Evolutionary conservation across 176 grass and related monocot genomes (phyloP).

Genomic region (Cocos nucifera): DNA sequence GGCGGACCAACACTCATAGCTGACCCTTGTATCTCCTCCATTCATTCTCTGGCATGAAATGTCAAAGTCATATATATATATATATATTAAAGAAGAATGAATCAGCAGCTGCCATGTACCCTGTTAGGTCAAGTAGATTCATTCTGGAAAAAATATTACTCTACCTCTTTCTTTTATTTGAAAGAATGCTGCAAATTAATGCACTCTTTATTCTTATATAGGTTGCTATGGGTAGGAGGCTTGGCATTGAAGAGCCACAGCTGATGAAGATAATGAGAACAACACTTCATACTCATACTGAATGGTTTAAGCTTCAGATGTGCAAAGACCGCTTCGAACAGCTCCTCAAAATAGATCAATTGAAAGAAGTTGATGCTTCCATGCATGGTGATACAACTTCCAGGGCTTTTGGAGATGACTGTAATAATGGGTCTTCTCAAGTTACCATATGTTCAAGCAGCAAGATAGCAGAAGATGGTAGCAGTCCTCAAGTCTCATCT

Average conservation of each 20-base stretch:
- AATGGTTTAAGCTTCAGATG: constrained; percentile 99
- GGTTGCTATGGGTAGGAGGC: constrained; percentile 88
- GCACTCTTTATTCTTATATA: constrained; percentile 26
- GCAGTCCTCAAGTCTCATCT: constrained; percentile 63
- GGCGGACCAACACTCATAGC: no score
- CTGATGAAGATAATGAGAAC: constrained; percentile 90
- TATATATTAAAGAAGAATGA: no score
- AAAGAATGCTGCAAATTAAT: no score
- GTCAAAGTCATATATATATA: no score
- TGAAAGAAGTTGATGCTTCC: constrained; percentile 63
- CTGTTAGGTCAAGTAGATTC: no score
- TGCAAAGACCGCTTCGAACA: constrained; percentile 94
- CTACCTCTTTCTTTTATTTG: no score
- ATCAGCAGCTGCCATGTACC: no score
- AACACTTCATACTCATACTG: constrained; percentile 71
- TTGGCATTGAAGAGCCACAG: constrained; percentile 96
- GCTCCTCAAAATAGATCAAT: constrained; percentile 80
- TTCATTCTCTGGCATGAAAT: no score
- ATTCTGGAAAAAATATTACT: no score
- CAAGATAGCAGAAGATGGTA: constrained; percentile 60
- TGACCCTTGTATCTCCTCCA: no score
- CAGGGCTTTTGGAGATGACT: constrained; percentile 44
- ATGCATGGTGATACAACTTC: constrained; percentile 20
- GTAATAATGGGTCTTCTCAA: constrained; percentile 83
- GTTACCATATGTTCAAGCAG: constrained; percentile 82